Conservation (phyloP, 2,329 filamentous ascomycete species). For the Neobulgaria alba region DNA sequence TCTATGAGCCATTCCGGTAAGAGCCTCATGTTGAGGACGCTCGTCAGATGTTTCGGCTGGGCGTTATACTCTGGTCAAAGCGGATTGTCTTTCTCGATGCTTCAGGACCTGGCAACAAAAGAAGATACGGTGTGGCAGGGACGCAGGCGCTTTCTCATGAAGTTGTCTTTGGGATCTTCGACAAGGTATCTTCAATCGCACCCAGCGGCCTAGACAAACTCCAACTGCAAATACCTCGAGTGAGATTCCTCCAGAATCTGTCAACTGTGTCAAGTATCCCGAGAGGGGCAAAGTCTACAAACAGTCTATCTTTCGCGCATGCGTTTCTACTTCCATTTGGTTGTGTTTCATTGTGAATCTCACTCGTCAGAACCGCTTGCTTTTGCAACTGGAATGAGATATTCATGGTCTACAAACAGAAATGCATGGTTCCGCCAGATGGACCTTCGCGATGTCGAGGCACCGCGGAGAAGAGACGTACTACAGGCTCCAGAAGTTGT, state of each 20-base stretch:
- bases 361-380: conserved; percentile 51
- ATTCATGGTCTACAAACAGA: conserved; percentile 34
- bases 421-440: conserved; percentile 18
- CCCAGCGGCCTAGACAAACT: conserved; percentile 23
- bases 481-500: conserved; percentile 26
- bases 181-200: conserved; percentile 19
- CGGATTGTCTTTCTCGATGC: conserved; percentile 45
- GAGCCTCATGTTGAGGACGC: conserved; percentile 63
- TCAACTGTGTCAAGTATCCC: no score
- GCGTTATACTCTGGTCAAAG: conserved; percentile 53
- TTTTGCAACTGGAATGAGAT: conserved; percentile 43
- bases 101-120: conserved; percentile 25
- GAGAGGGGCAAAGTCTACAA: conserved; percentile 26
- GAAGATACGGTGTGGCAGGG: conserved; percentile 35
- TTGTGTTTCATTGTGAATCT: conserved; percentile 24
- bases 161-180: conserved; percentile 43
- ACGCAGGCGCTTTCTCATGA: conserved; percentile 33
- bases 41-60: conserved; percentile 67
- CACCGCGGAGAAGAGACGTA: conserved; percentile 20
- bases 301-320: conserved; percentile 23
- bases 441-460: conserved; percentile 17
- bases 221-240: conserved; percentile 14
- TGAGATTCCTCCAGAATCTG: conserved; percentile 12
- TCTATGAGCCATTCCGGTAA: conserved; percentile 72
- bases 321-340: conserved; percentile 22